phyloP scores from a whole-genome alignment of 2,329 filamentous ascomycete species.

The Sclerotiophoma versabilis region DNA sequence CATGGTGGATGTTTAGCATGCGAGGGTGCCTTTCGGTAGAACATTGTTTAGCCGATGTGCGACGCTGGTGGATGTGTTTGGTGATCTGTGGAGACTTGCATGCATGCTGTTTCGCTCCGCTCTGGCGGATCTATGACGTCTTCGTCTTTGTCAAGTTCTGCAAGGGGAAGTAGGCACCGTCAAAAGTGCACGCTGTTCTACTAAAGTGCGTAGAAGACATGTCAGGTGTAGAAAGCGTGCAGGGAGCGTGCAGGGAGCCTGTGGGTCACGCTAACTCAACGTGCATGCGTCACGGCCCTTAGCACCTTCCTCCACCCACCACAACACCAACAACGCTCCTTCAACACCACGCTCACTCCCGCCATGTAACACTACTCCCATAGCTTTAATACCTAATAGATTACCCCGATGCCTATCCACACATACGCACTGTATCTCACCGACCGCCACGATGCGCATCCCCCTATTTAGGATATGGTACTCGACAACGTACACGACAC shows the following conservation, averaged over 20 bases:
- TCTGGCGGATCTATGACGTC: not conserved
- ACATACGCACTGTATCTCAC: slow-evolving; percentile 4
- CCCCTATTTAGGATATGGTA: slow-evolving; percentile 82
- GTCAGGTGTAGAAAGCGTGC: slow-evolving; percentile 3
- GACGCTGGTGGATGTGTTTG: not conserved
- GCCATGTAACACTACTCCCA: slow-evolving; percentile 28
- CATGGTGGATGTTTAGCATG: slow-evolving; percentile 1
- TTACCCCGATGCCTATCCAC: slow-evolving; percentile 30
- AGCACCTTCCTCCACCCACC: slow-evolving; percentile 25
- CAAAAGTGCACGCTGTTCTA: not conserved
- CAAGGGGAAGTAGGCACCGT: not conserved
- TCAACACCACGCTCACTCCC: slow-evolving; percentile 19
- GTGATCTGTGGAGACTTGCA: not conserved
- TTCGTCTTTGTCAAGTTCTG: not conserved
- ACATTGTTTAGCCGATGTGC: slow-evolving; percentile 8
- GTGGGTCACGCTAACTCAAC: slow-evolving; percentile 24
- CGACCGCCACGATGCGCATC: slow-evolving; percentile 50
- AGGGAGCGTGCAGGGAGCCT: slow-evolving; percentile 13
- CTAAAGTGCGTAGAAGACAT: not conserved
- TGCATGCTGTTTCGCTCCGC: not conserved
- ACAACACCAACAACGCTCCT: slow-evolving; percentile 18
- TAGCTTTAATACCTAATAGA: slow-evolving; percentile 37
- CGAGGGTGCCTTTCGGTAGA: not conserved
- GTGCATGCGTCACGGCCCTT: slow-evolving; percentile 30
- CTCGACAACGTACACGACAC: slow-evolving; percentile 75